Evolutionary conservation across 176 grass and related monocot genomes (phyloP), one percentile per base, ranked within the genome.

Genomic region (Zea luxurians): DNA sequence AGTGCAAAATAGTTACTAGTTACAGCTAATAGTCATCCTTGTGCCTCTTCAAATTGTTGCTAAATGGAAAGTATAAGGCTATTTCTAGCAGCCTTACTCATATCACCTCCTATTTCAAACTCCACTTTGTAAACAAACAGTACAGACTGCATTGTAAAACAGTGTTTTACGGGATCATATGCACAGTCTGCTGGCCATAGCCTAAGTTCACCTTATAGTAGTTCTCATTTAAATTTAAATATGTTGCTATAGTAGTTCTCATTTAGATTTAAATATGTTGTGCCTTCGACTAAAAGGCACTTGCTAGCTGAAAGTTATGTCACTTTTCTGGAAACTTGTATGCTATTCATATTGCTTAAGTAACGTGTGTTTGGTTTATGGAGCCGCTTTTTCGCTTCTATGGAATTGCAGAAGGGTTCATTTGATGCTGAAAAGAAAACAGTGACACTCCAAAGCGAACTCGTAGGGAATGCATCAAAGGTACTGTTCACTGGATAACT

Each of bases 381-480:
- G 47, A 20, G 13, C 12, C 34, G 48, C 2, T 4, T 57, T 63
- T 74, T 38, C 74, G 73, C 13, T 70, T 59, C 35, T 66, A 66
- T 8, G 53, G 83, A 89, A 79, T 64, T 82, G 78, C 89, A 97
- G 91, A 97, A 80, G 46, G 94, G 94, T 71, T 90, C 69, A 18
- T 97, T 77, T 77, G 91, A 97, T 36, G 80, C 84, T 20, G 87
- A 93, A 76, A 78, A 84, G 47, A 91, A 81, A 83, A 88, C 65
- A 38, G 78, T 92, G 68, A 77, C 85, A 80, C 87, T 97, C 42
- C 76, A 88, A 79, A 97, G 94, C 10, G 87, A 97, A 80, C 86
- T 88, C 20, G 80, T 97, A 38, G 94, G 94, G 6, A 93, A 97
- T 71, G 91, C 89, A 46, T 88, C 89, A 48, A 97, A 97, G 94